Evolutionary conservation across 2,329 filamentous ascomycete genomes (phyloP), one percentile per base, ranked within the genome.

Genomic region (Acephala macrosclerotiorum): DNA sequence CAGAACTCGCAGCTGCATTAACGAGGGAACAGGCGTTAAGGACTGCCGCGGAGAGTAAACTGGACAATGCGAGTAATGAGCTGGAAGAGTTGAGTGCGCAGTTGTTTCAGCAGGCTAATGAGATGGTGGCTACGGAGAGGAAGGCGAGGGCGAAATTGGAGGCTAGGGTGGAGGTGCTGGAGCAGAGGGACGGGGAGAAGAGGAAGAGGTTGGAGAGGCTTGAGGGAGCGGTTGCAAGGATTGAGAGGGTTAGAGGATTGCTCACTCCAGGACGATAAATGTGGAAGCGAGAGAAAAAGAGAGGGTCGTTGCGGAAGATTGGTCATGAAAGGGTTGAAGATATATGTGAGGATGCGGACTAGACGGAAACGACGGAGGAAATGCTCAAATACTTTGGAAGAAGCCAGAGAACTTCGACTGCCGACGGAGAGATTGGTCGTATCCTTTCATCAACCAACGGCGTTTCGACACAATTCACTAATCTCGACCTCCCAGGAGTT

Each of bases 61-160:
- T 93, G 22, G 84, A 83, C 69, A 85, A 88, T 58, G 90, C 91
- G 59, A 89, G 87, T 73, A 83, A 81, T 14, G 92, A 96, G 80
- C 85, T 95, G 22, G 92, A 95, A 79, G 92, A 96, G 79, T 81
- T 96, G 69, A 92, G 87, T 74, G 90, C 87, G 22, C 86, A 85
- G 59, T 80, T 96, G 61, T 96, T 96, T 77, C 89, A 92, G 79
- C 89, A 94, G 80, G 92, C 92, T 60, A 96, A 96, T 77, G 89
- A 94, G 79, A 96, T 96, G 92, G 92, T 96, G 22, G 91, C 92
- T 1, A 83, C 85, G 20, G 92, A 96, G 81, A 82, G 92, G 51
- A 85, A 87, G 64, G 90, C 90, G 38, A 81, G 91, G 65, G 91
- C 90, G 6, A 86, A 84, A 74, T 82, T 96, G 26, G 91, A 94